These are phyloP conservation scores for Xerocomus tenax DNA, from an alignment of 1,284 basidiomycete species.

Conservation along the genomic window DNA sequence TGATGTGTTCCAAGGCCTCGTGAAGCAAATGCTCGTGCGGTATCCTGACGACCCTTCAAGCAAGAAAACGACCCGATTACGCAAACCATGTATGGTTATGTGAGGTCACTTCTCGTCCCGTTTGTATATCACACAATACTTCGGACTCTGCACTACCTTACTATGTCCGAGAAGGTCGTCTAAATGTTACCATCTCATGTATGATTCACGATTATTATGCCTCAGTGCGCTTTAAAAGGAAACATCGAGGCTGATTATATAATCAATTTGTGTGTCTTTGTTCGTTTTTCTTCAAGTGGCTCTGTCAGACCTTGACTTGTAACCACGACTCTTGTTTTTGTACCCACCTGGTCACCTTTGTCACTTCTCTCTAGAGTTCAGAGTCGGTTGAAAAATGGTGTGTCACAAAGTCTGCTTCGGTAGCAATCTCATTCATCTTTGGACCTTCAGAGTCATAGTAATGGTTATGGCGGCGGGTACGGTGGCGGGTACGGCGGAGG, in stretches of 20 bases:
- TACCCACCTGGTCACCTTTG: background rate
- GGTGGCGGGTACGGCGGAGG: constrained; percentile 29
- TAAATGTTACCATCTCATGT: constrained; percentile 10
- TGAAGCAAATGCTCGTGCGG: constrained; percentile 62
- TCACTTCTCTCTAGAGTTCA: constrained; percentile 4
- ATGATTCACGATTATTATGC: constrained; percentile 4
- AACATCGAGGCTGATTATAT: constrained; percentile 6
- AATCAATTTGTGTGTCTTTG: constrained; percentile 17
- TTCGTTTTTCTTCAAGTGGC: constrained; percentile 15
- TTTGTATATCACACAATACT: constrained; percentile 10
- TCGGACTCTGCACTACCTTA: constrained; percentile 2
- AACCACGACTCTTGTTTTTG: constrained; percentile 18
- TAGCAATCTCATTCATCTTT: constrained; percentile 8
- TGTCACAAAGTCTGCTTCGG: background rate
- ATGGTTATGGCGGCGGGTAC: constrained; percentile 33
- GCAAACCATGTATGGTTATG: constrained; percentile 50
- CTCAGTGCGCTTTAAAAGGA: background rate
- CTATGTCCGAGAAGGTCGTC: constrained; percentile 5
- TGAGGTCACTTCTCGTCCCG: constrained; percentile 27
- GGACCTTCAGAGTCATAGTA: constrained; percentile 30
- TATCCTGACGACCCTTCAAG: constrained; percentile 44
- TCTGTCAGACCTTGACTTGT: constrained; percentile 9
- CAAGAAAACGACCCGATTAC: constrained; percentile 35
- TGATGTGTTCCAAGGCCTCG: constrained; percentile 72
- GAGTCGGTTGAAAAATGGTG: constrained; percentile 22